These are phyloP conservation scores for Solanum tacnaense DNA, from an alignment of 257 asterid genomes.

Conservation along the genomic window DNA sequence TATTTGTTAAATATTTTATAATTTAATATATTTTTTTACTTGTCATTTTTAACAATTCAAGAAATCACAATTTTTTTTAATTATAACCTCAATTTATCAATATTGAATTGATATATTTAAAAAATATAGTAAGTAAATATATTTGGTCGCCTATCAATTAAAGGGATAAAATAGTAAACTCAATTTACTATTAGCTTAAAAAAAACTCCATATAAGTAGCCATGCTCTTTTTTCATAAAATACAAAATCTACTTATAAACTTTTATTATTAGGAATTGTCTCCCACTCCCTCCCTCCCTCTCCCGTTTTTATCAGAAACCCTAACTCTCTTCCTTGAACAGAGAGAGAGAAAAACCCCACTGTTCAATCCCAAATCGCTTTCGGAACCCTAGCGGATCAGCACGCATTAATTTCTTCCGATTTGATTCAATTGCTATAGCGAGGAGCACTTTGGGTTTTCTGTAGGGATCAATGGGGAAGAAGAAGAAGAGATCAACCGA, in stretches of 20 bases:
- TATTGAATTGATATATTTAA: no score
- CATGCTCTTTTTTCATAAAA: neutral
- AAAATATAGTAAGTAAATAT: no score
- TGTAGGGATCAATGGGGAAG: constrained; percentile 52
- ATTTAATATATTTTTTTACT: no score
- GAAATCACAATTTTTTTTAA: no score
- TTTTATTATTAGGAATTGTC: neutral
- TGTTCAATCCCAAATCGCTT: neutral
- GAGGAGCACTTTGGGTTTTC: neutral
- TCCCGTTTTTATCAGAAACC: neutral
- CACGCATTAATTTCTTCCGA: neutral
- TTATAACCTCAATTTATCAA: neutral
- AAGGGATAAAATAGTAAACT: neutral
- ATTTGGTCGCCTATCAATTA: no score
- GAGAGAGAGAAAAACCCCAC: neutral
- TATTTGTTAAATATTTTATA: no score
- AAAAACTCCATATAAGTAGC: neutral
- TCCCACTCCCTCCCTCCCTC: neutral
- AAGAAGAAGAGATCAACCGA: constrained; percentile 83
- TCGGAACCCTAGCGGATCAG: neutral
- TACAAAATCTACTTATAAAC: neutral
- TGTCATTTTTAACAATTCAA: no score
- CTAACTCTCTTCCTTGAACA: neutral
- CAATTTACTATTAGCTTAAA: no score
- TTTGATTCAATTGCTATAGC: neutral